These are phyloP conservation scores for Penicillium verrucosum DNA, from an alignment of 2,329 filamentous ascomycete genomes.

Conservation along the genomic window DNA sequence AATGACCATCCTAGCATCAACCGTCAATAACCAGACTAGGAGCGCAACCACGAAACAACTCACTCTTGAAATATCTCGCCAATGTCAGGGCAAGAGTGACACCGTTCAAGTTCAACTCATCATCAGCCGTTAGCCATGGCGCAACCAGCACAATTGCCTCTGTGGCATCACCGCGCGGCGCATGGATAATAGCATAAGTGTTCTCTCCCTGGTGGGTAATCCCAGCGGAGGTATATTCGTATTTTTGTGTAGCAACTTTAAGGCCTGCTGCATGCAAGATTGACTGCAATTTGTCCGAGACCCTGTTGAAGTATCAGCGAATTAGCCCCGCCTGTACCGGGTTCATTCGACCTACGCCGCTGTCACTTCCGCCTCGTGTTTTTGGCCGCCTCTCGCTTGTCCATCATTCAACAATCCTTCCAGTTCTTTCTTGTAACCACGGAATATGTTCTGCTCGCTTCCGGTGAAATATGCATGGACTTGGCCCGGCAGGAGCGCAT, in stretches of 20 bases:
- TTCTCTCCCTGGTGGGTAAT: slow-evolving; percentile 77
- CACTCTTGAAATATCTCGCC: slow-evolving; percentile 88
- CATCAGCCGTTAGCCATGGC: slow-evolving; percentile 79
- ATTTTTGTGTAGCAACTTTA: slow-evolving; percentile 84
- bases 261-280: slow-evolving; percentile 76
- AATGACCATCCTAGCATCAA: slow-evolving; percentile 72
- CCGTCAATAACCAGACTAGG: slow-evolving; percentile 13
- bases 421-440: slow-evolving; percentile 83
- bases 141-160: slow-evolving; percentile 93
- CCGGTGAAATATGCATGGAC: slow-evolving; percentile 97
- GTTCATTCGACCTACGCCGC: slow-evolving; percentile 26
- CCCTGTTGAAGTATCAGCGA: slow-evolving; percentile 29
- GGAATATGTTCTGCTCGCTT: slow-evolving; percentile 91
- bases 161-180: slow-evolving; percentile 90
- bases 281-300: slow-evolving; percentile 68
- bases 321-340: not conserved
- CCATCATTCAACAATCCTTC: slow-evolving; percentile 46
- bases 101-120: slow-evolving; percentile 77
- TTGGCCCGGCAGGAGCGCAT: slow-evolving; percentile 89
- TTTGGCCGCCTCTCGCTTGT: slow-evolving; percentile 29
- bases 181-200: slow-evolving; percentile 88
- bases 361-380: slow-evolving; percentile 23
- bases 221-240: slow-evolving; percentile 77
- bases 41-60: slow-evolving; percentile 26
- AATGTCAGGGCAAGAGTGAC: slow-evolving; percentile 82